These are phyloP conservation scores for Sisymbrium irio DNA, from an alignment of 345 rosid genomes.

Conservation along the genomic window DNA sequence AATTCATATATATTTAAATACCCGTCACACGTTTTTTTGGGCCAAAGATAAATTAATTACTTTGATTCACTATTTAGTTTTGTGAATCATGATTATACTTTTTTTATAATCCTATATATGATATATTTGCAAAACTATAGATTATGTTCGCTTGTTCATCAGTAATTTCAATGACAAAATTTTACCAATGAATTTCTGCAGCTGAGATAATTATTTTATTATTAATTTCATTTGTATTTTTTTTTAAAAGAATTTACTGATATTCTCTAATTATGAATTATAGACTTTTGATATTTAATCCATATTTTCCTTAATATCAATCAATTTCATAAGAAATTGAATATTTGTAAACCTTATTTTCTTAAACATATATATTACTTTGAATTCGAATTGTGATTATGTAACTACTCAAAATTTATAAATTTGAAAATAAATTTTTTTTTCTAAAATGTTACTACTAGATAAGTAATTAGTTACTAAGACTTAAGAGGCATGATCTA, in stretches of 20 bases:
- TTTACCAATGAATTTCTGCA: not conserved
- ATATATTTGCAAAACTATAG: not conserved
- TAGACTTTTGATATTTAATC: not conserved
- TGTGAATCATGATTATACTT: not conserved
- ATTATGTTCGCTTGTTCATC: not conserved
- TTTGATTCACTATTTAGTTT: not conserved
- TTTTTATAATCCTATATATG: not conserved
- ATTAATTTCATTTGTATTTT: not conserved
- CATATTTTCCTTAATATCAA: too few relatives aligned
- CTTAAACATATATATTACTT: not conserved
- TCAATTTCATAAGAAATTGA: not conserved
- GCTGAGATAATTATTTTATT: not conserved
- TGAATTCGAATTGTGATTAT: not conserved
- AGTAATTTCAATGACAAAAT: not conserved
- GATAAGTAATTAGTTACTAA: not conserved
- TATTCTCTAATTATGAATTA: not conserved
- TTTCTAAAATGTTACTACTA: not conserved
- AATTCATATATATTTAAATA: conserved; percentile 19
- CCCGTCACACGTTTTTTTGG: conserved; percentile 5
- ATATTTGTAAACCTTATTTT: not conserved
- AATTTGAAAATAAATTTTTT: not conserved
- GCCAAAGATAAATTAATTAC: not conserved
- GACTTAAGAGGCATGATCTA: not conserved
- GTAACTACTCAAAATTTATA: not conserved
- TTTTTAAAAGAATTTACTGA: not conserved